These are phyloP conservation scores for Moricandia moricandioides DNA, from an alignment of 345 rosid species.

Conservation along the genomic window DNA sequence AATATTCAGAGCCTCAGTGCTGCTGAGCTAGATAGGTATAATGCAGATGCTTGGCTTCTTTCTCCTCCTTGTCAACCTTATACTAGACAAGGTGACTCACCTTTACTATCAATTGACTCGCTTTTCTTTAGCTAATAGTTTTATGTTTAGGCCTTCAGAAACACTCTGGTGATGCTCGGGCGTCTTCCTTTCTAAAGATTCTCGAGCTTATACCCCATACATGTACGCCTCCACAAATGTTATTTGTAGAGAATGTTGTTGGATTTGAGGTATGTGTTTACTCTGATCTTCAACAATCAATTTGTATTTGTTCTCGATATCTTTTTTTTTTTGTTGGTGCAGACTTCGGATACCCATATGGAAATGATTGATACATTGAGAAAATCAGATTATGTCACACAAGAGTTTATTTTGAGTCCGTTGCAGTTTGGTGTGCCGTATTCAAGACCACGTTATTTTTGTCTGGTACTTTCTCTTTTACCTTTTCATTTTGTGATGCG, in stretches of 20 bases:
- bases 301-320: no score
- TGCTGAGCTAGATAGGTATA: slow-evolving; percentile 61
- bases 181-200: slow-evolving; percentile 79
- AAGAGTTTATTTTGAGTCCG: slow-evolving; percentile 92
- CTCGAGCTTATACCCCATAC: slow-evolving; percentile 80
- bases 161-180: slow-evolving; percentile 93
- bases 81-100: slow-evolving; percentile 78
- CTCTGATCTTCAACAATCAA: no score
- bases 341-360: slow-evolving; percentile 79
- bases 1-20: slow-evolving; percentile 85
- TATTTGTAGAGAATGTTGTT: slow-evolving; percentile 83
- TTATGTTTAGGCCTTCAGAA: slow-evolving; percentile 70
- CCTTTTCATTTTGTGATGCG: neutral
- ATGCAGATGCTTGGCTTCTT: slow-evolving; percentile 89
- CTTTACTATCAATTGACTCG: neutral
- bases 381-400: slow-evolving; percentile 50
- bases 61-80: slow-evolving; percentile 99
- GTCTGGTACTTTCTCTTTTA: slow-evolving; percentile 55
- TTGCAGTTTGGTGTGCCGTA: slow-evolving; percentile 92
- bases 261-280: slow-evolving; percentile 77
- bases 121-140: slow-evolving; percentile 14
- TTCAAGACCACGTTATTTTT: slow-evolving; percentile 95
- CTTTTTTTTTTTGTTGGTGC: slow-evolving; percentile 41
- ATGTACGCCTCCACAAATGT: slow-evolving; percentile 55
- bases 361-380: slow-evolving; percentile 68